These are phyloP conservation scores for Fusarium pilosicola DNA, from an alignment of 2,329 filamentous ascomycete species.

Conservation along the genomic window DNA sequence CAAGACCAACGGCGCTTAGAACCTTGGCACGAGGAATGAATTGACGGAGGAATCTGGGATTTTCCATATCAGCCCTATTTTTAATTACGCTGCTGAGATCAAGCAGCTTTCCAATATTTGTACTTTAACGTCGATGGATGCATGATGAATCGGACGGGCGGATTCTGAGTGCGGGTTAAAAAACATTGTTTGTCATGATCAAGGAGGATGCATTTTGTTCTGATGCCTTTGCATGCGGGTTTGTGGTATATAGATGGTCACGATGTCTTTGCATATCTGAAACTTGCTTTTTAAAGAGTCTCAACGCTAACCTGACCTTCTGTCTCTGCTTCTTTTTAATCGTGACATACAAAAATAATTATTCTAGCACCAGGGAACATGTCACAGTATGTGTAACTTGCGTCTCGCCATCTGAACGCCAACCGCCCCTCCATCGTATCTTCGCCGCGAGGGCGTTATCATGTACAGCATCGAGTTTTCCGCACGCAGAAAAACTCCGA, in stretches of 20 bases:
- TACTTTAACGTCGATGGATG: conserved; percentile 25
- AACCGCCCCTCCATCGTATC: conserved; percentile 5
- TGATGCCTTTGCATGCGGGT: not conserved
- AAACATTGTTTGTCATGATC: conserved; percentile 24
- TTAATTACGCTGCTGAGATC: conserved; percentile 25
- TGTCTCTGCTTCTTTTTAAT: conserved; percentile 9
- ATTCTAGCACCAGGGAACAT: conserved; percentile 29
- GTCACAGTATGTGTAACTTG: conserved; percentile 3
- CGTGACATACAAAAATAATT: conserved; percentile 32
- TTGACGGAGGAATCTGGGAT: conserved; percentile 13
- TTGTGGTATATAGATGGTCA: conserved; percentile 36
- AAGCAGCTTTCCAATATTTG: conserved; percentile 22
- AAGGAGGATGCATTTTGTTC: conserved; percentile 11
- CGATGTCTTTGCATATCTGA: conserved; percentile 33
- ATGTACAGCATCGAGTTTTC: conserved; percentile 23
- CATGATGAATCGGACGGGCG: conserved; percentile 27
- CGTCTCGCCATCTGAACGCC: conserved; percentile 20
- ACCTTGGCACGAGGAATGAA: conserved; percentile 17
- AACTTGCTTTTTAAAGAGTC: conserved; percentile 9
- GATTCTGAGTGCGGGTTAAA: conserved; percentile 23
- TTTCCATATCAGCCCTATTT: conserved; percentile 23
- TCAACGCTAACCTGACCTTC: conserved; percentile 8
- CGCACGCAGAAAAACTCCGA: not conserved
- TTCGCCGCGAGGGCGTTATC: conserved; percentile 7
- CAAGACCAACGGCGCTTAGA: conserved; percentile 36